Evolutionary conservation across 108 stramenopile genomes (phyloP).

Genomic region (Nitzschia sp.): DNA sequence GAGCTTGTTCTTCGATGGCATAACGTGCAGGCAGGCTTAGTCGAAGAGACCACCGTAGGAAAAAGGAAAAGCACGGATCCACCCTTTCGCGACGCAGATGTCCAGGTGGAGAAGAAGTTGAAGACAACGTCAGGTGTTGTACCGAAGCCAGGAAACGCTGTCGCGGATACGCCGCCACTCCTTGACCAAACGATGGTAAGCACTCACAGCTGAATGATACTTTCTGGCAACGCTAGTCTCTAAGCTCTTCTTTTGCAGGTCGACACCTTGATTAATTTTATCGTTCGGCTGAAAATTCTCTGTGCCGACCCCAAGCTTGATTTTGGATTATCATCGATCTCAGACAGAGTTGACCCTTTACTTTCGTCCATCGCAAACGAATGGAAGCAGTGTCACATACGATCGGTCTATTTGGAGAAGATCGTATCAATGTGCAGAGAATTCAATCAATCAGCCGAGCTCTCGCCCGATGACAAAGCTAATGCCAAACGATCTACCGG

Average conservation of each 20-base stretch:
- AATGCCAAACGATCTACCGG: slow-evolving; percentile 9
- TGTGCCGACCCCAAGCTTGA: slow-evolving; percentile 64
- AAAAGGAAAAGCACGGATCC: slow-evolving; percentile 17
- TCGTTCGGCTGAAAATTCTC: slow-evolving; percentile 76
- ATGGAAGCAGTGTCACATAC: slow-evolving; percentile 43
- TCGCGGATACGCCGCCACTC: background rate
- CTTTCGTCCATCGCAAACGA: slow-evolving; percentile 30
- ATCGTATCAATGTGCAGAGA: slow-evolving; percentile 49
- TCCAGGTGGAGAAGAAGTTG: slow-evolving; percentile 5
- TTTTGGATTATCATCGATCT: slow-evolving; percentile 9
- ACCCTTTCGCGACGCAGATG: background rate
- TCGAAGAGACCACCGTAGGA: background rate
- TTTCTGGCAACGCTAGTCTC: background rate
- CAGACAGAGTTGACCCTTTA: slow-evolving; percentile 27
- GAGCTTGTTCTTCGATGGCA: slow-evolving; percentile 89
- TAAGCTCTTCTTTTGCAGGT: slow-evolving; percentile 26
- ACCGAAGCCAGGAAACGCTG: background rate
- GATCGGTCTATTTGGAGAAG: slow-evolving; percentile 62
- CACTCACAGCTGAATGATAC: background rate
- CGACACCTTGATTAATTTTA: slow-evolving; percentile 79
- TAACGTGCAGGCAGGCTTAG: slow-evolving; percentile 21
- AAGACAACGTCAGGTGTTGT: slow-evolving; percentile 1
- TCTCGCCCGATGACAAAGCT: slow-evolving; percentile 12
- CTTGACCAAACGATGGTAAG: slow-evolving; percentile 24
- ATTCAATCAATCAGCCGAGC: background rate